phyloP scores from a whole-genome alignment of 495 filamentous ascomycete species.

The Aspergillus bridgeri region DNA sequence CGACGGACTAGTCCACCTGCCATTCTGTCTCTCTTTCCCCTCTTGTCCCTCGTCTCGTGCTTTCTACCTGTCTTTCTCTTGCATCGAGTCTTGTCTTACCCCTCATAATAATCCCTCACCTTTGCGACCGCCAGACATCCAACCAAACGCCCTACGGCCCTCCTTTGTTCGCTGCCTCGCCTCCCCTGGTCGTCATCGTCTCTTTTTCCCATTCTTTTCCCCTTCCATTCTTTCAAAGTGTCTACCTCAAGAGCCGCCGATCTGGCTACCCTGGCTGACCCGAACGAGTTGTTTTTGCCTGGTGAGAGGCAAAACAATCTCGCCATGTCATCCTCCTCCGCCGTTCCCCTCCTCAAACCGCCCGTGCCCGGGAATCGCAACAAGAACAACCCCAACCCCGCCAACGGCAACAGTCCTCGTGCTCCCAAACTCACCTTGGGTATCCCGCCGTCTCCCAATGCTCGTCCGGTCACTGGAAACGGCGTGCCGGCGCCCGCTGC shows the following conservation, averaged over 20 bases:
- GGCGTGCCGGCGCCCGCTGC: slow-evolving; percentile 24
- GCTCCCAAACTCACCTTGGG: slow-evolving; percentile 80
- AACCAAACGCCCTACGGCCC: slow-evolving; percentile 14
- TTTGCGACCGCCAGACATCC: slow-evolving; percentile 14
- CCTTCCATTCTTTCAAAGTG: slow-evolving; percentile 17
- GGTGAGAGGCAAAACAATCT: slow-evolving; percentile 49
- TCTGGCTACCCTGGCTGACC: slow-evolving; percentile 45
- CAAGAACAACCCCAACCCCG: slow-evolving; percentile 12
- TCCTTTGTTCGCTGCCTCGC: slow-evolving; percentile 12
- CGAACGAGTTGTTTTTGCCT: slow-evolving; percentile 48
- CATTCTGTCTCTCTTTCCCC: slow-evolving; percentile 6
- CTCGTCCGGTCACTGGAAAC: slow-evolving; percentile 58
- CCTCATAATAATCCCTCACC: slow-evolving; percentile 11
- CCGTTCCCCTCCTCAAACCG: slow-evolving; percentile 76
- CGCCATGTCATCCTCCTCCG: slow-evolving; percentile 69
- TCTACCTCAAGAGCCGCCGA: slow-evolving; percentile 27
- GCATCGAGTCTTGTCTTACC: not conserved
- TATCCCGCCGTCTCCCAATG: slow-evolving; percentile 80
- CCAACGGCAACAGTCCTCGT: slow-evolving; percentile 48
- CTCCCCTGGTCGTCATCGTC: slow-evolving; percentile 3
- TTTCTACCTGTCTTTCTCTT: slow-evolving; percentile 1
- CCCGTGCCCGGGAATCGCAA: slow-evolving; percentile 72
- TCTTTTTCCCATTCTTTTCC: slow-evolving; percentile 6
- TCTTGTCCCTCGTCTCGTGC: slow-evolving; percentile 1
- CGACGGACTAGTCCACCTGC: not conserved